Percentiles rank a stretch among this genome's conserved stretches.
These are phyloP conservation scores for Austroboletus eburneus DNA, from an alignment of 768 basidiomycete genomes.

Conservation along the genomic window DNA sequence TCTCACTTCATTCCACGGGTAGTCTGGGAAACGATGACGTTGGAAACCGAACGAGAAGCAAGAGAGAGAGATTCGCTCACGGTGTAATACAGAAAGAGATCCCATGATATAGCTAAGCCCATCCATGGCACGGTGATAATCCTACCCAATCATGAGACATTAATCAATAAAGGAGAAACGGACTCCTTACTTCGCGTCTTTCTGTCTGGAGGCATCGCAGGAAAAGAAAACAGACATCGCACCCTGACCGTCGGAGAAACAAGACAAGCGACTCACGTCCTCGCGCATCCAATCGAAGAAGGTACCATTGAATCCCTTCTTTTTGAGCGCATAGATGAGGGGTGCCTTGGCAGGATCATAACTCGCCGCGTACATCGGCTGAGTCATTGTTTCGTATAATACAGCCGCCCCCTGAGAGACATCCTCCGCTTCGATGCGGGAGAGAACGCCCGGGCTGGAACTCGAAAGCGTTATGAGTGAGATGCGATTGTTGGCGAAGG, in stretches of 20 bases:
- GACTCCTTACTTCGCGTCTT: constrained; percentile 10
- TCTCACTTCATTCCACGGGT: constrained; percentile 23
- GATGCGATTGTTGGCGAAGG: constrained; percentile 33
- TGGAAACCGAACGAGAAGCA: background rate
- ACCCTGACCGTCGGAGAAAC: background rate
- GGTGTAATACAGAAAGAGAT: constrained; percentile 20
- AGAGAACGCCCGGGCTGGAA: constrained; percentile 9
- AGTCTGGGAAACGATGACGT: constrained; percentile 10
- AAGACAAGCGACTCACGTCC: constrained; percentile 13
- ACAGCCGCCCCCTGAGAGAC: constrained; percentile 9
- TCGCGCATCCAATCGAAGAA: constrained; percentile 23
- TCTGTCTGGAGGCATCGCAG: constrained; percentile 6
- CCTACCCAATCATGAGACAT: constrained; percentile 10
- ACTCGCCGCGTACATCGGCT: constrained; percentile 23
- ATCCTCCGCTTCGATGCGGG: constrained; percentile 8
- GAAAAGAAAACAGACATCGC: background rate
- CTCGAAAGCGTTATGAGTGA: constrained; percentile 24
- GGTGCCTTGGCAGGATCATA: constrained; percentile 20
- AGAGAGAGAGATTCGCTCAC: constrained; percentile 7
- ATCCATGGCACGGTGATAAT: constrained; percentile 22
- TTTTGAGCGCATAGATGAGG: constrained; percentile 16
- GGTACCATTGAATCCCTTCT: constrained; percentile 11
- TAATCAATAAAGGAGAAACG: background rate
- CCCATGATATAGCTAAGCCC: constrained; percentile 21
- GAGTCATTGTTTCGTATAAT: constrained; percentile 24